A percentile compares a stretch with the other conserved stretches of the same genome.
These are phyloP conservation scores for Backusella morwellensis DNA, from an alignment of 192 early-diverging fungal species.

Conservation along the genomic window DNA sequence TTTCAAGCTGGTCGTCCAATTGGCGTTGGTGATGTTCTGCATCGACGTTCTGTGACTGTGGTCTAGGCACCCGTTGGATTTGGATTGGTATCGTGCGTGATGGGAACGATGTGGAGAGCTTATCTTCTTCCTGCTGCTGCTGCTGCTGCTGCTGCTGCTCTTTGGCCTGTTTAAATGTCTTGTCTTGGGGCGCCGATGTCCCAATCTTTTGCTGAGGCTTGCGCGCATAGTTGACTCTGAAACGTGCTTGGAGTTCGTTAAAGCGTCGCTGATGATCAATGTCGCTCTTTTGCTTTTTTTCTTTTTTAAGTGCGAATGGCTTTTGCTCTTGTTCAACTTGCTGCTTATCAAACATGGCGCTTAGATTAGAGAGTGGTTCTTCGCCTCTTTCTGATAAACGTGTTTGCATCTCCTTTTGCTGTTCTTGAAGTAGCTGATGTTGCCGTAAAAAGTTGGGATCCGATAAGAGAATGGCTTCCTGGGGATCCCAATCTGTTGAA, in stretches of 20 bases:
- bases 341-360: constrained; percentile 21
- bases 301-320: not conserved
- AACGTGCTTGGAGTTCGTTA: constrained; percentile 31
- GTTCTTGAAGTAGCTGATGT: constrained; percentile 28
- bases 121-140: not conserved
- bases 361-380: constrained; percentile 16
- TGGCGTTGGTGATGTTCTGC: constrained; percentile 51
- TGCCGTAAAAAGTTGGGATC: constrained; percentile 24
- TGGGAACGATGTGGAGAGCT: constrained; percentile 13
- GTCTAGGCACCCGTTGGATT: constrained; percentile 24
- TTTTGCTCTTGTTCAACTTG: not conserved
- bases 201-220: constrained; percentile 22
- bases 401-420: constrained; percentile 25
- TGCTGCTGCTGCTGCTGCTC: not conserved
- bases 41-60: constrained; percentile 7
- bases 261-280: constrained; percentile 33
- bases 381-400: constrained; percentile 9
- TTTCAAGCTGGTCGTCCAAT: constrained; percentile 61
- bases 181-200: constrained; percentile 15
- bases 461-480: constrained; percentile 24
- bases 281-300: not conserved
- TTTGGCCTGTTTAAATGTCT: not conserved
- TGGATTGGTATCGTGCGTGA: constrained; percentile 33
- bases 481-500: not conserved
- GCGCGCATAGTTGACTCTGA: constrained; percentile 31